Percentiles rank a stretch among this genome's conserved stretches.
phyloP scores from a whole-genome alignment of 2,329 filamentous ascomycete species.

The Aspergillus sclerotialis region DNA sequence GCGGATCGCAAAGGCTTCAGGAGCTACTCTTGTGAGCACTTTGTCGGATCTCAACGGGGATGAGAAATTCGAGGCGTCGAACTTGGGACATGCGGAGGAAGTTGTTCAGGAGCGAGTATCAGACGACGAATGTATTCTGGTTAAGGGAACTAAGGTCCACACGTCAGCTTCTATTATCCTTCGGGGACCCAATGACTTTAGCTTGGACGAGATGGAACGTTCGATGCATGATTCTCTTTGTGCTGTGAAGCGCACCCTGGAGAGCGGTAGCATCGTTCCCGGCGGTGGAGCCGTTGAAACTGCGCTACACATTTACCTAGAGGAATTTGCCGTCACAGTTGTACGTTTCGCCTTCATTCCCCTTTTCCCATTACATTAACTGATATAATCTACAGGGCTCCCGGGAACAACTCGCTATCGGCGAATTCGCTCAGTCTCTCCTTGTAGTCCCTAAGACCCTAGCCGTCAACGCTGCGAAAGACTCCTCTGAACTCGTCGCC shows the following conservation, averaged over 20 bases:
- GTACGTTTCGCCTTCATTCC: no score
- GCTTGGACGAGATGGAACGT: constrained; percentile 97
- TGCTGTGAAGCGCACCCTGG: constrained; percentile 92
- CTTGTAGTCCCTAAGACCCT: constrained; percentile 94
- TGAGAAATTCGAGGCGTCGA: constrained; percentile 88
- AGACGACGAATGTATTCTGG: constrained; percentile 94
- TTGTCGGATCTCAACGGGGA: constrained; percentile 96
- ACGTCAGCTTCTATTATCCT: constrained; percentile 94
- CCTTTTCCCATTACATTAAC: no score
- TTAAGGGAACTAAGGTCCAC: constrained; percentile 92
- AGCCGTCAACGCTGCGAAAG: constrained; percentile 94
- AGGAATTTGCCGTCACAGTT: constrained; percentile 96
- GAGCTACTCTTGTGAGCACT: constrained; percentile 85
- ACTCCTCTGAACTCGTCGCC: constrained; percentile 88
- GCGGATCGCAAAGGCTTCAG: constrained; percentile 91
- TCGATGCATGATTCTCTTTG: constrained; percentile 95
- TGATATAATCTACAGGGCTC: constrained; percentile 66
- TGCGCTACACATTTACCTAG: constrained; percentile 97
- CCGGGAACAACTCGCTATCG: constrained; percentile 94
- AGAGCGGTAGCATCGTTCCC: constrained; percentile 93
- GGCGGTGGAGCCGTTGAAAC: constrained; percentile 96
- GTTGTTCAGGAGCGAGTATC: constrained; percentile 98
- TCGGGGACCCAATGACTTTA: constrained; percentile 90
- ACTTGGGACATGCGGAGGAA: constrained; percentile 86
- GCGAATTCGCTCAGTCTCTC: constrained; percentile 91